Evolutionary conservation across 1,284 basidiomycete genomes (phyloP), one percentile per base, ranked within the genome.

Genomic region (Puccinia novopanici): DNA sequence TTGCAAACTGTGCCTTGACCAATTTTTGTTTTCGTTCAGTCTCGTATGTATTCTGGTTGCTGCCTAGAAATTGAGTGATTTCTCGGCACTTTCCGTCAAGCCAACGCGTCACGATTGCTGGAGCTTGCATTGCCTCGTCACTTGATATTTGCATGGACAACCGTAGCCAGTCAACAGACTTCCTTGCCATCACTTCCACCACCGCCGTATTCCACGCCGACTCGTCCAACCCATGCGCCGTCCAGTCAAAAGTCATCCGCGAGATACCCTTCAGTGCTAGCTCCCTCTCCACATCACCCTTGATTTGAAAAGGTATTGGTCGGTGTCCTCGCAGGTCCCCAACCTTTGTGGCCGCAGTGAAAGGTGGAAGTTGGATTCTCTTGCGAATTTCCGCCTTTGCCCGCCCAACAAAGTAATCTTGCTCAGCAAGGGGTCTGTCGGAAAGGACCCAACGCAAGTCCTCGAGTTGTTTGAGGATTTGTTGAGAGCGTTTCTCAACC

Each of bases 101-200:
- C 68, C 68, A 70, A 4, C n/a, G 68, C 4, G 27, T 45, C 5
- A 70, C 17, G n/a, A 70, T 70, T 24, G 45, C 27, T 24, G 42
- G 68, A 24, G 68, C 68, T 52, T 19, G 2, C 3, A n/a, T n/a
- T n/a, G n/a, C n/a, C n/a, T n/a, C n/a, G n/a, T n/a, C n/a, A n/a
- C n/a, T n/a, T n/a, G n/a, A 19, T 27, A 70, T 30, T 48, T 17
- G 2, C 40, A 52, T 70, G 50, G 68, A 52, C 42, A 48, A 30
- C 3, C 48, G 6, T 2, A 50, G 40, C 68, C 68, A 70, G 3
- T 70, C 68, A 0, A 70, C 68, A 2, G 68, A 70, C 17, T 24
- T 70, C 19, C 48, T 70, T 12, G 19, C 68, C 68, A 70, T 70
- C 48, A 70, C 45, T 1, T 70, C 68, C n/a, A 70, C 68, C 1